These are phyloP conservation scores for Endotrypanum monterogeii DNA, from an alignment of 208 protist genomes.

Conservation along the genomic window DNA sequence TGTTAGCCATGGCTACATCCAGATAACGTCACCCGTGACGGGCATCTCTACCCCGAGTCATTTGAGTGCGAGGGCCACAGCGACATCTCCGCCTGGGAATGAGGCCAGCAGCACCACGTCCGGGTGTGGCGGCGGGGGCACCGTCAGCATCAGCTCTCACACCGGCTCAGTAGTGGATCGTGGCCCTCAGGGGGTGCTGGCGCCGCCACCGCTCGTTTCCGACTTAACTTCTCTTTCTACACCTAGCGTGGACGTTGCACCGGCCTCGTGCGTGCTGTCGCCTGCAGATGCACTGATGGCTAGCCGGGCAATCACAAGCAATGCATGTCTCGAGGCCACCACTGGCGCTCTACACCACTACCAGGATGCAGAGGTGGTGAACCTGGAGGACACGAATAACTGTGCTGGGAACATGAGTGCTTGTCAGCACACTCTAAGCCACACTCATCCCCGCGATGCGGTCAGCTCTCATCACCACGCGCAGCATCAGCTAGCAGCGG, in stretches of 20 bases:
- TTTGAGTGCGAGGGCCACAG: background rate
- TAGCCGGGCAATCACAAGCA: background rate
- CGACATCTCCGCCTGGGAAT: background rate
- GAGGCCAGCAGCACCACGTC: background rate
- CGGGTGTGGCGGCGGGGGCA: background rate
- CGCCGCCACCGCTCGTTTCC: background rate
- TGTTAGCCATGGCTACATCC: background rate
- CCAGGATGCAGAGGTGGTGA: background rate
- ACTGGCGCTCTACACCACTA: background rate
- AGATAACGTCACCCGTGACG: background rate
- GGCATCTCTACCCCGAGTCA: background rate
- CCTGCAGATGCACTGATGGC: background rate
- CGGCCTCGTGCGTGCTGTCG: background rate
- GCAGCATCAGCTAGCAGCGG: background rate
- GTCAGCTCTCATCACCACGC: background rate
- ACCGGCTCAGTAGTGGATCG: background rate
- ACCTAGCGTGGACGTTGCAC: background rate
- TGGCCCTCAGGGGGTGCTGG: background rate
- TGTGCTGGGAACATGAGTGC: background rate
- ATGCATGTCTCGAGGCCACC: background rate
- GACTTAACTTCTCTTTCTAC: background rate
- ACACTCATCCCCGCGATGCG: background rate
- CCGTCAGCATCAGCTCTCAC: background rate
- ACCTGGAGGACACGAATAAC: background rate
- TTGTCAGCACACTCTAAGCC: background rate